Conservation (phyloP, 352 stramenopile species). For the Sclerospora graminicola region DNA sequence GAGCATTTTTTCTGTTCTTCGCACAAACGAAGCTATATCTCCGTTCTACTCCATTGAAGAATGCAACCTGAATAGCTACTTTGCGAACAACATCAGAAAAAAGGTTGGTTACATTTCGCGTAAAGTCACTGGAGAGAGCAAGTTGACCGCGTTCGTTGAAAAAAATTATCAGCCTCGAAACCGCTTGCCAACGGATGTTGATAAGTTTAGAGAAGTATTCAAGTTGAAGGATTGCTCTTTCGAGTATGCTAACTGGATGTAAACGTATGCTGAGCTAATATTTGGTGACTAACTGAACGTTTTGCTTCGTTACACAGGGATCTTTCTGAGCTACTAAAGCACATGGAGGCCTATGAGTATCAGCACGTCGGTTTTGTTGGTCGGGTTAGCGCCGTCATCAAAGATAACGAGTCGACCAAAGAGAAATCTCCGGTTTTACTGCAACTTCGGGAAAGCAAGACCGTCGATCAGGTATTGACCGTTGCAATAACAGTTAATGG, state of each 20-base stretch:
- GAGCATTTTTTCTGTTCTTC: conserved; percentile 30
- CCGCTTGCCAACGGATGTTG: conserved; percentile 7
- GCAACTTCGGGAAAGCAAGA: conserved; percentile 12
- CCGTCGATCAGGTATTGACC: conserved; percentile 9
- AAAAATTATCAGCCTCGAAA: conserved; percentile 24
- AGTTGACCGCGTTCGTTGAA: conserved; percentile 12
- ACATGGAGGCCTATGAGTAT: conserved; percentile 20
- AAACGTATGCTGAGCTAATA: not conserved
- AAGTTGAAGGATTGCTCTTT: conserved; percentile 15
- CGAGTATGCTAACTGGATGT: conserved; percentile 7
- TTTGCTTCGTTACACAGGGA: conserved; percentile 10
- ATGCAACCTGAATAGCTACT: conserved; percentile 24
- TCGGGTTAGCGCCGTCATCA: conserved; percentile 5
- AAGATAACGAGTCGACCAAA: not conserved
- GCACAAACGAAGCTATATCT: conserved; percentile 21
- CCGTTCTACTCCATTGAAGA: conserved; percentile 30
- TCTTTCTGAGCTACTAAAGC: conserved; percentile 5
- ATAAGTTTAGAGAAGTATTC: conserved; percentile 20
- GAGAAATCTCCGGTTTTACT: conserved; percentile 9
- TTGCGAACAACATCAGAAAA: conserved; percentile 23
- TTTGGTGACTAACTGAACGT: conserved; percentile 1
- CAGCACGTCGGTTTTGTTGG: conserved; percentile 22
- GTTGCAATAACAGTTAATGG: conserved; percentile 13
- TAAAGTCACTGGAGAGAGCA: conserved; percentile 14
- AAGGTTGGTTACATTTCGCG: conserved; percentile 5